Percentiles rank a stretch among this genome's conserved stretches.
These are phyloP conservation scores for Backusella sp. DNA, from an alignment of 192 early-diverging fungal genomes.

Conservation along the genomic window DNA sequence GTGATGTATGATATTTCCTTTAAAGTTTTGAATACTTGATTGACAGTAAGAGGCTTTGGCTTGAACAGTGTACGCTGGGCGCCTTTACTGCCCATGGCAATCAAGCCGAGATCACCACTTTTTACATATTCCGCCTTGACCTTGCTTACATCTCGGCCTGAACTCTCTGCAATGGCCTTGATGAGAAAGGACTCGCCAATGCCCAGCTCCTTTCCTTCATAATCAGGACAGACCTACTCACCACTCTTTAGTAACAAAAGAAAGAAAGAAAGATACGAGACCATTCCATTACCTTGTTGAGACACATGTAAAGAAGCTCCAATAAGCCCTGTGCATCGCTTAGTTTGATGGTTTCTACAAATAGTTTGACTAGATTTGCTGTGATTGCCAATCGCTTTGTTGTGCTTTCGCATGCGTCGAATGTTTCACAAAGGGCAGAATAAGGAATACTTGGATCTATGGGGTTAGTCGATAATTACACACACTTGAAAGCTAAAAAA, in stretches of 20 bases:
- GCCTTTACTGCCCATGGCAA: constrained; percentile 82
- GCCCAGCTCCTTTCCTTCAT: constrained; percentile 94
- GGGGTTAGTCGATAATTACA: neutral
- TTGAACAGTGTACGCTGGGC: constrained; percentile 83
- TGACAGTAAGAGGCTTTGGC: constrained; percentile 77
- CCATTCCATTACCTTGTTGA: constrained; percentile 67
- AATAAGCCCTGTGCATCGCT: constrained; percentile 63
- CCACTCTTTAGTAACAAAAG: neutral
- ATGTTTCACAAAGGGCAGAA: constrained; percentile 83
- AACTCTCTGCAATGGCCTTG: constrained; percentile 90
- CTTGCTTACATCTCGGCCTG: constrained; percentile 68
- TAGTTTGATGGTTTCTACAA: constrained; percentile 60
- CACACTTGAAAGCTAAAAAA: neutral
- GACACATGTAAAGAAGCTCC: constrained; percentile 85
- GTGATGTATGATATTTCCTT: constrained; percentile 82
- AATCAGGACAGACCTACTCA: constrained; percentile 67
- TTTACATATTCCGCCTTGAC: constrained; percentile 80
- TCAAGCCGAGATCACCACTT: constrained; percentile 86
- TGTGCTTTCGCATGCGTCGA: constrained; percentile 84
- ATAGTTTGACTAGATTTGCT: constrained; percentile 68
- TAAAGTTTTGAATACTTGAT: constrained; percentile 81
- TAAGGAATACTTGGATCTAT: constrained; percentile 66
- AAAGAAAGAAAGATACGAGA: neutral
- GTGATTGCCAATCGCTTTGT: constrained; percentile 86
- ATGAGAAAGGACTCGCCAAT: constrained; percentile 92